Base-by-base conservation (phyloP, 1,284 basidiomycete genomes). In the Papiliotrema nemorosa region DNA sequence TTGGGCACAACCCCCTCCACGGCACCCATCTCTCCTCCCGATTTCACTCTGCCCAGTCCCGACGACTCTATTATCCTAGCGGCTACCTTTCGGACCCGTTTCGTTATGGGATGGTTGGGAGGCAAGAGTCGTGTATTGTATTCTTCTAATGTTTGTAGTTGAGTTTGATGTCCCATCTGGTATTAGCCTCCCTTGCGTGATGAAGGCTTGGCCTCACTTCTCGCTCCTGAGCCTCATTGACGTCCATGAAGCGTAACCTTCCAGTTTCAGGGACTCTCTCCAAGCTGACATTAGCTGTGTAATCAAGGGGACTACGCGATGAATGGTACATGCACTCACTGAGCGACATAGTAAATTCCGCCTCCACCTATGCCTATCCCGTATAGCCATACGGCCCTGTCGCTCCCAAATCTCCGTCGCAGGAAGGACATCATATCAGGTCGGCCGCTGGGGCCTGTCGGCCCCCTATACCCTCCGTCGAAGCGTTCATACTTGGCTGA, bases 241-340 rank as follows among this genome's bases (percentile, higher is more conserved):
- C 79, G 63, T 86, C 84, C 80, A 94, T 93, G 67, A 91, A 92
- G 20, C 90, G 75, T 79, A 84, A 84, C 50, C 90, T 74, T 0
- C 89, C 89, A 0, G 90, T 92, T 63, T 89, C 84, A 4, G 86
- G 84, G 0, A 88, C 86, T 62, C 81, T 79, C 65, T 92, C 89
- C 18, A 90, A 76, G 64, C 89, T 91, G 55, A 27, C 39, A 45
- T 55, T 27, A 53, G 44, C 47, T 39, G 3, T 3, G 21, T 5
- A 4, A 34, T 22, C 9, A 18, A 26, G 36, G 18, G 3, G 12
- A 18, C 14, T 18, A 26, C 13, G 27, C 7, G 29, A 31, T 29
- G 2, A 13, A 24, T 3, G 13, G 18, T 13, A 24, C n/a, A n/a
- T n/a, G 35, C 14, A 77, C 82, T 71, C 64, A 85, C 83, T 85